Percentiles rank a stretch among this genome's conserved stretches.
phyloP scores from a whole-genome alignment of 371 early-diverging fungal genomes.

The Cladochytrium tenue region DNA sequence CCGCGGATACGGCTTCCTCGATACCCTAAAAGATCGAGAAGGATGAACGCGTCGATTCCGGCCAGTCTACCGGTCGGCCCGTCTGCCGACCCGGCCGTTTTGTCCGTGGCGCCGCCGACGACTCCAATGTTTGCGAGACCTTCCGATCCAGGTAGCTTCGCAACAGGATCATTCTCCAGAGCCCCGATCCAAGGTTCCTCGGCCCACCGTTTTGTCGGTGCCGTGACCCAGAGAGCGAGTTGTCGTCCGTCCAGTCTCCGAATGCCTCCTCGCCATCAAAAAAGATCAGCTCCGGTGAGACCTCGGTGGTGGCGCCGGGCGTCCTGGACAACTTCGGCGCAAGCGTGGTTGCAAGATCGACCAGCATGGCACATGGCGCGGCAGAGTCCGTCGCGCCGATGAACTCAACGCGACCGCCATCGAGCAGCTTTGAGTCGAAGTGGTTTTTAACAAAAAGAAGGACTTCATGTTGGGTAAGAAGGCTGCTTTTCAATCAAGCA shows the following conservation, averaged over 20 bases:
- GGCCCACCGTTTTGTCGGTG: conserved; percentile 64
- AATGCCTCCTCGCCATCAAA: conserved; percentile 98
- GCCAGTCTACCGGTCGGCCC: conserved; percentile 36
- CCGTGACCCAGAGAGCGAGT: conserved; percentile 91
- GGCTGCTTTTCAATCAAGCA: too few relatives aligned
- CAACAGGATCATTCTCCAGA: too few relatives aligned
- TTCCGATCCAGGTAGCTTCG: too few relatives aligned
- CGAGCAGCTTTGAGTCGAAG: conserved; percentile 14
- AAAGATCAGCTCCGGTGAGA: conserved; percentile 85
- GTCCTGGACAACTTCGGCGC: conserved; percentile 40
- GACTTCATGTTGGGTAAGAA: conserved; percentile 85
- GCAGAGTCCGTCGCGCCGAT: conserved; percentile 58
- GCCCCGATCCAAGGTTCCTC: too few relatives aligned
- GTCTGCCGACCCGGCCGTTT: background rate
- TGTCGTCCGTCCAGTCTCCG: conserved; percentile 69
- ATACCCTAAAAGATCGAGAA: conserved; percentile 84
- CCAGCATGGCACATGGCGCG: conserved; percentile 75
- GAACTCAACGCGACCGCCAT: conserved; percentile 33
- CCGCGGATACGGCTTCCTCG: conserved; percentile 30
- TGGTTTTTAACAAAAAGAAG: too few relatives aligned
- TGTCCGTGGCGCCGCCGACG: too few relatives aligned
- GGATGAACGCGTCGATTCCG: conserved; percentile 81
- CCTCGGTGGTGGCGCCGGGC: conserved; percentile 16
- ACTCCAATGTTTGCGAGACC: too few relatives aligned
- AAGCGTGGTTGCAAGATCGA: conserved; percentile 70